A percentile compares a stretch with the other conserved stretches of the same genome.
phyloP scores from a whole-genome alignment of 495 filamentous ascomycete genomes.

The Lepraria neglecta region DNA sequence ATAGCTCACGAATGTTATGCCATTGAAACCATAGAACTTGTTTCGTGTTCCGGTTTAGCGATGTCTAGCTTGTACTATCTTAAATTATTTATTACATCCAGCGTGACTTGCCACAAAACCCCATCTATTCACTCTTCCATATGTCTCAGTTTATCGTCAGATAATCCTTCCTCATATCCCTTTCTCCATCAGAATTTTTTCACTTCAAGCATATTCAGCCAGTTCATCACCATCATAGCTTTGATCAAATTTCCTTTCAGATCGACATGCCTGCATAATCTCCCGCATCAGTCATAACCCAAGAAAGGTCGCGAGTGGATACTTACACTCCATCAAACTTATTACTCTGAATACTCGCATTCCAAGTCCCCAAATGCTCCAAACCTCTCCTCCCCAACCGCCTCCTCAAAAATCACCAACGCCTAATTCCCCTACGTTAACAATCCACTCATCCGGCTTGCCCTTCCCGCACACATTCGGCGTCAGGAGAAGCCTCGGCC shows the following conservation, averaged over 20 bases:
- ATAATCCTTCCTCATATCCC: not conserved
- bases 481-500: conserved; percentile 43
- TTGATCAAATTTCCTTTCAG: conserved; percentile 48
- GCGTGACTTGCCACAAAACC: no score
- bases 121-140: not conserved
- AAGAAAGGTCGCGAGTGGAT: not conserved
- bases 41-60: no score
- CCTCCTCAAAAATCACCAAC: conserved; percentile 44
- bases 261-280: conserved; percentile 39
- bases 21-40: no score
- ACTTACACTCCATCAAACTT: conserved; percentile 47
- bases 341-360: conserved; percentile 47
- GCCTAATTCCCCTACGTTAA: conserved; percentile 49
- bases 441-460: conserved; percentile 47
- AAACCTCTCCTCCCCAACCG: conserved; percentile 38
- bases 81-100: no score
- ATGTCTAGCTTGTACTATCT: no score
- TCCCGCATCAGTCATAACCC: conserved; percentile 9
- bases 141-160: not conserved
- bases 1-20: not conserved
- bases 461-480: conserved; percentile 48
- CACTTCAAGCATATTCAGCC: conserved; percentile 37
- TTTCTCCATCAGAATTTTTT: conserved; percentile 20
- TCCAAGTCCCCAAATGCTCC: conserved; percentile 50
- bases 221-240: conserved; percentile 53